Conservation (phyloP, 768 basidiomycete species). For the Dioszegia aurantiaca region DNA sequence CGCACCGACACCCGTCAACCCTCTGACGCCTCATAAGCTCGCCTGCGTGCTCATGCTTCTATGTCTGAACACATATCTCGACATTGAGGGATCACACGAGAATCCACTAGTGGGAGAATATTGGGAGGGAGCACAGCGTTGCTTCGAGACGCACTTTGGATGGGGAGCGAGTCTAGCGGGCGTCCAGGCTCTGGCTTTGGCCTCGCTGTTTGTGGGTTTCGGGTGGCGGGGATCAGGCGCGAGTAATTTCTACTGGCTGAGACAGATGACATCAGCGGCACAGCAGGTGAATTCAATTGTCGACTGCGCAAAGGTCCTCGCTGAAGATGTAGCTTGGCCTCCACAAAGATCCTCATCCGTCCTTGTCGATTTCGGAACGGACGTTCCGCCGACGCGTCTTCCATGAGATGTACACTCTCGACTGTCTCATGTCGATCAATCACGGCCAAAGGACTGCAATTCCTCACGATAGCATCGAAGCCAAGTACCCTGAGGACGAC, state of each 20-base stretch:
- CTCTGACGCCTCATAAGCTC: constrained; percentile 44
- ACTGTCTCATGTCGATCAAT: constrained; percentile 43
- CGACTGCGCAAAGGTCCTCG: background rate
- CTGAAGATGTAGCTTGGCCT: constrained; percentile 27
- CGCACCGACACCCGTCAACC: constrained; percentile 40
- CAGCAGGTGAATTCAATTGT: constrained; percentile 11
- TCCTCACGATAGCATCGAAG: constrained; percentile 34
- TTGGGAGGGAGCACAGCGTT: constrained; percentile 40
- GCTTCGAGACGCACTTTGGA: constrained; percentile 46
- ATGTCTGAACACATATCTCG: constrained; percentile 38
- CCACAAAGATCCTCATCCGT: constrained; percentile 42
- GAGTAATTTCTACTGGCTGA: constrained; percentile 44
- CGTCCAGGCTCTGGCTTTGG: constrained; percentile 42
- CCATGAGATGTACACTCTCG: constrained; percentile 38
- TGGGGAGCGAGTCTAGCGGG: constrained; percentile 42
- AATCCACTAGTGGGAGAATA: constrained; percentile 32
- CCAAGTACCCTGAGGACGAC: constrained; percentile 28
- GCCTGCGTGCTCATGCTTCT: constrained; percentile 43
- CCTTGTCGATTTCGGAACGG: constrained; percentile 33
- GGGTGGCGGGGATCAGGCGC: constrained; percentile 42
- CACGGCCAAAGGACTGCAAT: constrained; percentile 42
- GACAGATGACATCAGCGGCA: constrained; percentile 37
- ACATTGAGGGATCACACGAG: constrained; percentile 31
- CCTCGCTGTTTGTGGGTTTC: constrained; percentile 41
- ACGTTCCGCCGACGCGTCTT: constrained; percentile 42